These are phyloP conservation scores for Bauhinia variegata DNA, from an alignment of 306 rosid genomes.

Conservation along the genomic window DNA sequence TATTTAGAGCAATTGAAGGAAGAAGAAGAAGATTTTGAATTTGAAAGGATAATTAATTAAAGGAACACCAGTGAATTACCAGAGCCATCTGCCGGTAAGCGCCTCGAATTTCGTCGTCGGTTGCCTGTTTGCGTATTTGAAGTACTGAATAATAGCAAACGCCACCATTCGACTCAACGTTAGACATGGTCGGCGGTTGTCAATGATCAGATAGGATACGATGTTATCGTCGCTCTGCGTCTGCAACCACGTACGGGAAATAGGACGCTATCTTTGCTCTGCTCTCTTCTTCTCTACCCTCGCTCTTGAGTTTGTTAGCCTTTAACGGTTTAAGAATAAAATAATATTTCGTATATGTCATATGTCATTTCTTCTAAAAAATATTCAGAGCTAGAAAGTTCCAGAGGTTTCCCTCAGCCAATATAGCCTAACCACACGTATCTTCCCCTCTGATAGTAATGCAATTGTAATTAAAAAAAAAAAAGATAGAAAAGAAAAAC, in stretches of 20 bases:
- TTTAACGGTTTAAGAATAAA: too few relatives aligned
- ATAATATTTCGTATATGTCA: not conserved
- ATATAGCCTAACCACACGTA: constrained; percentile 26
- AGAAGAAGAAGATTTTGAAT: not conserved
- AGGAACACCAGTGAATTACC: not conserved
- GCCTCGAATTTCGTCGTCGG: constrained; percentile 36
- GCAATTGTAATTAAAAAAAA: not conserved
- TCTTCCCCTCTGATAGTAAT: not conserved
- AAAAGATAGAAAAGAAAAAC: not conserved
- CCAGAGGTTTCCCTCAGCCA: constrained; percentile 28
- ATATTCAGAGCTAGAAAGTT: constrained; percentile 22
- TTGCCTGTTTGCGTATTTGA: constrained; percentile 30
- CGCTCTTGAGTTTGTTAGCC: too few relatives aligned
- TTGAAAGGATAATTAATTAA: too few relatives aligned
- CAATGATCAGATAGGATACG: not conserved
- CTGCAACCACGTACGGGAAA: not conserved
- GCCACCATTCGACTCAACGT: constrained; percentile 15
- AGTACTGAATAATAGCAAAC: constrained; percentile 39
- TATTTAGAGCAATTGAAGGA: not conserved
- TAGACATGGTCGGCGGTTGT: constrained; percentile 4
- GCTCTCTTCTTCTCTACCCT: too few relatives aligned
- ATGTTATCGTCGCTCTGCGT: not conserved
- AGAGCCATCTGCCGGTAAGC: constrained; percentile 46
- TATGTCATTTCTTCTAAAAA: not conserved
- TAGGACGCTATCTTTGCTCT: too few relatives aligned